Base-by-base conservation (phyloP, 805 yeast species). In the Kluyveromyces lactis region DNA sequence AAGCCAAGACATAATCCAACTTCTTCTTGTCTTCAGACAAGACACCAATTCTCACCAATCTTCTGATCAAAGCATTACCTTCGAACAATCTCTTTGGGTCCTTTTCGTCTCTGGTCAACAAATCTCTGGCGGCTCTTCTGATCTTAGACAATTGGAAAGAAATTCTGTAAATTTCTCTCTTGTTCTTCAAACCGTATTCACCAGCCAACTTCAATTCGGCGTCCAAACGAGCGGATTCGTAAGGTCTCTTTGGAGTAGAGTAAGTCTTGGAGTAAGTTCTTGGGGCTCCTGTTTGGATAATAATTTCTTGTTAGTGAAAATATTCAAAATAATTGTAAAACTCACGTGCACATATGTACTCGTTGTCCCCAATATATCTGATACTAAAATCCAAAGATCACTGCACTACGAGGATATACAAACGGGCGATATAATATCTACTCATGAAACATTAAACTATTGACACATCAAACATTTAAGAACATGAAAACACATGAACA, bases 61-160 rank as follows among this genome's bases (percentile, higher is more conserved):
- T 87, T 82, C 98, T 89, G 75, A 92, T 92, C 71, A 92, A 86
- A 68, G 98, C 98, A 71, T 92, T 92, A 85, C 98, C 98, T 77
- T 92, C 98, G 80, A 92, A 92, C 67, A 92, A 83, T 79, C 98
- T 87, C 86, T 89, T 92, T 82, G 95, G 97, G 75, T 92, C 98
- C 82, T 92, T 92, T 80, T 92, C 98, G 67, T 92, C 98, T 79
- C 96, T 87, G 79, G 98, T 92, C 74, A 92, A 82, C 66, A 92
- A 79, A 68, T 92, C 97, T 84, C 98, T 95, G 68, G 98, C 98
- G 72, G 98, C 98, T 79, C 98, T 87, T 79, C 98, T 89, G 70
- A 92, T 90, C 82, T 92, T 92, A 53, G 98, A 92, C 67, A 92
- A 85, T 78, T 92, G 97, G 81, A 84, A 86, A 72, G 94, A 94